Evolutionary conservation across 331 rosid species (phyloP).

Genomic region (Rosa hybrid): DNA sequence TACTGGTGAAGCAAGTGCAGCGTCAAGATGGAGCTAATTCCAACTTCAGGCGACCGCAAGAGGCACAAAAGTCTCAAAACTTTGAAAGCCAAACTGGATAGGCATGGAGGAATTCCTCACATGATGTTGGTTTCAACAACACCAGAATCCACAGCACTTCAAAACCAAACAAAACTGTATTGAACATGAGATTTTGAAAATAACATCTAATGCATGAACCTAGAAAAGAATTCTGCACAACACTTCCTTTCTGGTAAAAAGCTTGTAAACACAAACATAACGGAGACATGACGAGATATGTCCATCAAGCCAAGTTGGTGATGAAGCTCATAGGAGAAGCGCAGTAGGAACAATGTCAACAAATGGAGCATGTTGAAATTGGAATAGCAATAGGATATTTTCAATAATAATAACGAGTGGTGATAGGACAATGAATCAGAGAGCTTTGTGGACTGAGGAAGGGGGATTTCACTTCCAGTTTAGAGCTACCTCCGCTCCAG

Average conservation of each 20-base stretch:
- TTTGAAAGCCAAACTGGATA: constrained; percentile 45
- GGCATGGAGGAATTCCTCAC: constrained; percentile 66
- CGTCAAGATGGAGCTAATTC: constrained; percentile 64
- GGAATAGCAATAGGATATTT: neutral
- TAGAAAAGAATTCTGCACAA: neutral
- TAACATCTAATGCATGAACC: neutral
- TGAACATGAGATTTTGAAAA: neutral
- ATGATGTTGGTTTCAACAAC: constrained; percentile 65
- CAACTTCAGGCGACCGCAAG: constrained; percentile 62
- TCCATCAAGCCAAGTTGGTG: constrained; percentile 49
- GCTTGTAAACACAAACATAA: constrained; percentile 50
- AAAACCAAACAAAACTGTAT: constrained; percentile 20
- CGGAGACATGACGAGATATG: constrained; percentile 57
- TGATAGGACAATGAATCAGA: no score
- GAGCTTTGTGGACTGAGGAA: no score
- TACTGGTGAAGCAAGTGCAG: constrained; percentile 77
- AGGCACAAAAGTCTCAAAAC: constrained; percentile 48
- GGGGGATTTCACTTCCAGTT: no score
- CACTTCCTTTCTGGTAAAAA: neutral
- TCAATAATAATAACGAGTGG: neutral
- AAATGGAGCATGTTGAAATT: neutral
- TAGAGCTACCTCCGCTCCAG: no score
- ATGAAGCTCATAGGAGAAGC: constrained; percentile 80
- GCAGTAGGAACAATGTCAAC: constrained; percentile 62
- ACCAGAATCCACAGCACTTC: constrained; percentile 87